Percentiles rank a stretch among this genome's conserved stretches.
Evolutionary conservation across 768 basidiomycete genomes (phyloP).

Genomic region (Mycena polygramma): DNA sequence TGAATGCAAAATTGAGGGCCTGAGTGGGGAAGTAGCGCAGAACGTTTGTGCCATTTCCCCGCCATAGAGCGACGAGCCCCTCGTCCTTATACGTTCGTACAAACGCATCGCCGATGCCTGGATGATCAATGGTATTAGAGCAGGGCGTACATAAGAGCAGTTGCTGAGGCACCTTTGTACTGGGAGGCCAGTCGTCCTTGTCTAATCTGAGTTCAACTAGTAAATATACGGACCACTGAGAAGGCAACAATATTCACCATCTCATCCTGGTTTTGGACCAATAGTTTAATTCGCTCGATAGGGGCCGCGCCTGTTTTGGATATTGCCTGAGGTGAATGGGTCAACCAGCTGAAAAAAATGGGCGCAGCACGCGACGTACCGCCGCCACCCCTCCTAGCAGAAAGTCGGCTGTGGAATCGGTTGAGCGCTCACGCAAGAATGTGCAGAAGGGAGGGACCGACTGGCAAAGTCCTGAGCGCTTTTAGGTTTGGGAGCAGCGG

Average conservation of each 20-base stretch:
- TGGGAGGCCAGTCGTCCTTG: conserved; percentile 85
- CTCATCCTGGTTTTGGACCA: conserved; percentile 91
- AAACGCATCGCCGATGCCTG: conserved; percentile 81
- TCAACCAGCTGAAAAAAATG: background rate
- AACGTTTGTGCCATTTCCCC: conserved; percentile 88
- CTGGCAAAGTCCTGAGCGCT: conserved; percentile 80
- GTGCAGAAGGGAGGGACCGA: conserved; percentile 46
- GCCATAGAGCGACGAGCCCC: conserved; percentile 84
- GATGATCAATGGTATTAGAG: background rate
- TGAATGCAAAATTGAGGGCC: conserved; percentile 92
- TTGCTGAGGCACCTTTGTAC: conserved; percentile 69
- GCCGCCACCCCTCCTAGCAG: conserved; percentile 84
- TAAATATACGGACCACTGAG: no score
- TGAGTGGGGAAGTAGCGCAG: conserved; percentile 72
- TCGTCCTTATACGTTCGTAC: conserved; percentile 82
- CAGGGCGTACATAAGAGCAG: background rate
- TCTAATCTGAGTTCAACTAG: conserved; percentile 69
- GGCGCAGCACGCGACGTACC: conserved; percentile 48
- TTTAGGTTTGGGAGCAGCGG: conserved; percentile 53
- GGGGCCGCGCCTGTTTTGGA: conserved; percentile 91
- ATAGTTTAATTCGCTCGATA: conserved; percentile 90
- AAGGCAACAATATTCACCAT: conserved; percentile 60
- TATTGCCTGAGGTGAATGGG: conserved; percentile 67
- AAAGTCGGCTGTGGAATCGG: conserved; percentile 66
- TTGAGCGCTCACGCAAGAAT: background rate